Evolutionary conservation across 805 yeast genomes (phyloP), one percentile per base, ranked within the genome.

Genomic region (Saccharomycopsis amapae): DNA sequence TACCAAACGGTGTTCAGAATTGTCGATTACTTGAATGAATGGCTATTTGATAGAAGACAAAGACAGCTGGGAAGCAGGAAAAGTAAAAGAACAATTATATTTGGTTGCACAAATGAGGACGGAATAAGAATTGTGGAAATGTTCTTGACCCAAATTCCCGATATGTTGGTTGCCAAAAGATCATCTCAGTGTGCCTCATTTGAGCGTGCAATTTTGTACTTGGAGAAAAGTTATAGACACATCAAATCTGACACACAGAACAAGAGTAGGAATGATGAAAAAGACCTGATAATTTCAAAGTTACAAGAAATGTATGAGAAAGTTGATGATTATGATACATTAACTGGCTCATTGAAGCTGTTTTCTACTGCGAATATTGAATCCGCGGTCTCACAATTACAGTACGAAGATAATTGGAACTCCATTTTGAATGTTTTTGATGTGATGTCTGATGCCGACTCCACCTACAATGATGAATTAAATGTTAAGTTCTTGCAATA

Each of bases 271-370:
- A 25, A 43, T 17, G 50, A 60, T 25, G 62, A 68, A 13, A 38
- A 33, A 6, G 44, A 44, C 9, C 15, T 15, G 10, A 49, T 65
- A 56, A 71, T 69, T 19, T 59, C 66, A 1, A 70, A 79, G 4
- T 62, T 93, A n/a, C 87, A 86, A 55, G 72, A 73, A 23, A 84
- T 89, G 67, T 93, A 93, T 60, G 81, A 95, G 5, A 82, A 78
- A 47, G 77, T 93, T 40, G 90, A 87, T 55, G 98, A 94, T 57
- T 72, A 81, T 31, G 99, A 93, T 65, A 80, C 96, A 0, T 68
- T 93, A 26, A 89, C 85, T 58, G 99, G 98, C 19, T 78, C 86
- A 3, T 65, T 89, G 46, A 79, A 85, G 49, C 73, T 73, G 49
- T 81, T 85, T 54, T 78, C 95, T 0, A 73, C 82, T 0, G 75